phyloP scores from a whole-genome alignment of 2,329 filamentous ascomycete species.

The Hypoxylon sp. region DNA sequence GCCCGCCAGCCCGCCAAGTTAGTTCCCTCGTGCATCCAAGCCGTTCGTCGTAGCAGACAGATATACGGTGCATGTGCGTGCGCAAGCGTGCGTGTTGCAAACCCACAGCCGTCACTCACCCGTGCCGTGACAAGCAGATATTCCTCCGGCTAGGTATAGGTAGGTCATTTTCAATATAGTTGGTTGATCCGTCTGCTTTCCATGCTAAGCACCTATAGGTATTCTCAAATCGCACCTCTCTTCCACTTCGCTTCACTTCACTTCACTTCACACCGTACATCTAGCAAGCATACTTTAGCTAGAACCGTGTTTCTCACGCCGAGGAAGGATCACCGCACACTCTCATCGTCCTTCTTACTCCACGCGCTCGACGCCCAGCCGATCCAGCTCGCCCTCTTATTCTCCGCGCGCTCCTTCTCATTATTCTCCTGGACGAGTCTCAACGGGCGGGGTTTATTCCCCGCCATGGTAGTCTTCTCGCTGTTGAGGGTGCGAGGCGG shows the following conservation, averaged over 20 bases:
- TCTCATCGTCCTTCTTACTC: constrained; percentile 63
- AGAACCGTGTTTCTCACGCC: neutral
- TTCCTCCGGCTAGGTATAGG: neutral
- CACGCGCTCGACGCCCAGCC: constrained; percentile 66
- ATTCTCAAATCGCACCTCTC: neutral
- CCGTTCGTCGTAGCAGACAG: neutral
- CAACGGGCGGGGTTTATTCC: constrained; percentile 86
- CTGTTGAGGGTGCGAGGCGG: constrained; percentile 64
- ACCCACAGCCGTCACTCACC: no score
- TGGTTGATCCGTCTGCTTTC: neutral
- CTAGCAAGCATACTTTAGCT: neutral
- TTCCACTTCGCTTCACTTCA: neutral
- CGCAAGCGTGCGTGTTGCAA: no score
- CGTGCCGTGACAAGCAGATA: no score
- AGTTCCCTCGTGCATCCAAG: neutral
- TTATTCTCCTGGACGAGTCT: constrained; percentile 86
- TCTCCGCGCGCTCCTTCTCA: constrained; percentile 63
- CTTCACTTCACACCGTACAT: neutral
- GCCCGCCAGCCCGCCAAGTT: no score
- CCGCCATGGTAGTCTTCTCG: constrained; percentile 71
- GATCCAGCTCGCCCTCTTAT: constrained; percentile 77
- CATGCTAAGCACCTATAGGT: neutral
- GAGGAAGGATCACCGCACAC: constrained; percentile 35
- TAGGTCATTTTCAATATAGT: constrained; percentile 3
- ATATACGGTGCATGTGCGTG: no score